Evolutionary conservation across 2,329 filamentous ascomycete genomes (phyloP).

Genomic region (Fusarium abutilonis): DNA sequence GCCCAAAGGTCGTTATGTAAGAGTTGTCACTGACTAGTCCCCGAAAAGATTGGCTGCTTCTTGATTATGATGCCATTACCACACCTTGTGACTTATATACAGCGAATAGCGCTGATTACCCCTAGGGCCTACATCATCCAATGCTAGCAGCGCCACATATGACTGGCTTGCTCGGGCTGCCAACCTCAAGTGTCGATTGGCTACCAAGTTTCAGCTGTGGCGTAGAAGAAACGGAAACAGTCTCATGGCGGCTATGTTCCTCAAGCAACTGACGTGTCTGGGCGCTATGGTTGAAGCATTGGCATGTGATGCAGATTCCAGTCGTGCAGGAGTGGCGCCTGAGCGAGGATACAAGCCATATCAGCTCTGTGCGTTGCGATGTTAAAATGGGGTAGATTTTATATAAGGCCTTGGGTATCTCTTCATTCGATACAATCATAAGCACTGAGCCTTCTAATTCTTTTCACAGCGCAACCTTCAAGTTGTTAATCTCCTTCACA

Average conservation of each 20-base stretch:
- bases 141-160: conserved; percentile 10
- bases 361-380: not conserved
- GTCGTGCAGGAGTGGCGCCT: conserved; percentile 4
- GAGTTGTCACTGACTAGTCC: no score
- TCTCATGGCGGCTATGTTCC: conserved; percentile 6
- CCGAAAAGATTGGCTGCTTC: no score
- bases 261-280: not conserved
- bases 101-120: no score
- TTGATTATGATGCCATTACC: no score
- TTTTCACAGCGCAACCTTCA: not conserved
- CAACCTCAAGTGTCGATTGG: not conserved
- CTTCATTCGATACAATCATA: not conserved
- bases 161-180: conserved; percentile 5
- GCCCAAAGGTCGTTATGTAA: no score
- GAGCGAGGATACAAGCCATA: not conserved
- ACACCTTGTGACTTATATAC: no score
- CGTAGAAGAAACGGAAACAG: not conserved
- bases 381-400: not conserved
- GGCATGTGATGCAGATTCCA: conserved; percentile 6
- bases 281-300: conserved; percentile 1
- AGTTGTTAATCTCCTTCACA: not conserved
- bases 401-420: conserved; percentile 3
- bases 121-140: not conserved
- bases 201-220: not conserved
- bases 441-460: no score